These are phyloP conservation scores for Neocallimastix lanati DNA, from an alignment of 192 early-diverging fungal species.

Conservation along the genomic window DNA sequence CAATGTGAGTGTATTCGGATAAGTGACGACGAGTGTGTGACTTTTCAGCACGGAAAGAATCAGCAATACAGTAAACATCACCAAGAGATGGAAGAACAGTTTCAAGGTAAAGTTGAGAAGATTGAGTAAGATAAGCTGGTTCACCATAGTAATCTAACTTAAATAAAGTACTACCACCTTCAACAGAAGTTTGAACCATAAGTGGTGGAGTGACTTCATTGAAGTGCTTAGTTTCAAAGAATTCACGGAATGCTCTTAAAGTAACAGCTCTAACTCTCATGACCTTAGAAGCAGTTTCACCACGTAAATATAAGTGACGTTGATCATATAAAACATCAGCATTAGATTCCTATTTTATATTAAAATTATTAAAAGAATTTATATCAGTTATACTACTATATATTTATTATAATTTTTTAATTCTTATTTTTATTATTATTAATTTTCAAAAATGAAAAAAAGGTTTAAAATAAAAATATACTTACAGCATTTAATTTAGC, in stretches of 20 bases:
- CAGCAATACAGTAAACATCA: slow-evolving; percentile 87
- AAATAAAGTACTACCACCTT: slow-evolving; percentile 92
- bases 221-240: slow-evolving; percentile 62
- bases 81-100: slow-evolving; percentile 86
- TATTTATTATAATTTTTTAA: no score
- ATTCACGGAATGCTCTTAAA: slow-evolving; percentile 87
- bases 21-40: slow-evolving; percentile 91
- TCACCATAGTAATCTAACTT: slow-evolving; percentile 92
- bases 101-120: slow-evolving; percentile 95
- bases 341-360: slow-evolving; percentile 44
- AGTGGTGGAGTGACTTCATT: slow-evolving; percentile 91
- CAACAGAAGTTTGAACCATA: slow-evolving; percentile 98
- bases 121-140: slow-evolving; percentile 92
- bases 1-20: slow-evolving; percentile 90
- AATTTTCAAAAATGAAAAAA: no score
- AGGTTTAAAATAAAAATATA: neutral
- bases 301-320: slow-evolving; percentile 92
- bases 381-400: no score
- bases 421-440: no score
- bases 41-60: slow-evolving; percentile 95
- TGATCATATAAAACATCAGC: slow-evolving; percentile 74
- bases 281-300: slow-evolving; percentile 68
- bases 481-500: slow-evolving; percentile 65
- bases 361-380: no score
- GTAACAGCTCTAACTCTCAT: slow-evolving; percentile 70